Evolutionary conservation across 148 eudicot species (phyloP).

Genomic region (Suaeda aralocaspica): DNA sequence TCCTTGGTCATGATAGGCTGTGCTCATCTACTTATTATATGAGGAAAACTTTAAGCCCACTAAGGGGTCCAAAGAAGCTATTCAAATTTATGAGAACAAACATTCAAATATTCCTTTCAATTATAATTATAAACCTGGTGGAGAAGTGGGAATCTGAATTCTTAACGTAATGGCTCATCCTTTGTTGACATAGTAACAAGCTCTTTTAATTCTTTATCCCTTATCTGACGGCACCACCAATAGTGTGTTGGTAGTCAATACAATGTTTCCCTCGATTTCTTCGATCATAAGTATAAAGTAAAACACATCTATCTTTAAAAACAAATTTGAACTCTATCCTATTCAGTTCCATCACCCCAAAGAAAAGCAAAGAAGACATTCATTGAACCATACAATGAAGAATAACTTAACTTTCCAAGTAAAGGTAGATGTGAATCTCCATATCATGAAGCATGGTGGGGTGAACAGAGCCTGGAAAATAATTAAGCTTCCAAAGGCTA

Average conservation of each 20-base stretch:
- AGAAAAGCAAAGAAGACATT: no score
- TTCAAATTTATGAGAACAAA: not conserved
- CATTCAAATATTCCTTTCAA: not conserved
- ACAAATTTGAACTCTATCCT: not conserved
- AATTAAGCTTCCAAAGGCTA: no score
- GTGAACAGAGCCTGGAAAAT: no score
- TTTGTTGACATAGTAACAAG: not conserved
- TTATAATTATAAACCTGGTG: not conserved
- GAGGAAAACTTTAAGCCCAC: not conserved
- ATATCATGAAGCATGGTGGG: not conserved
- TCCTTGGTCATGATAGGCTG: not conserved
- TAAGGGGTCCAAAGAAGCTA: not conserved
- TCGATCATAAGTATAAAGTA: not conserved
- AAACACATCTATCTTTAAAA: no score
- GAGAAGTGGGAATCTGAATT: not conserved
- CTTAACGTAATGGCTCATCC: not conserved
- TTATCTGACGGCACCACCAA: not conserved
- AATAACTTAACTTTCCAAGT: not conserved
- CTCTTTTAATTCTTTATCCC: not conserved
- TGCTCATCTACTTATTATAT: not conserved
- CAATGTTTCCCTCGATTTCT: not conserved
- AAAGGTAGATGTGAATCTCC: not conserved
- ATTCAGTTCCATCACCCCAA: not conserved
- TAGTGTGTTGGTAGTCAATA: not conserved
- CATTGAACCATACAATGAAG: not conserved